Conservation (phyloP, 257 asterid species). For the Fraxinus anomala region DNA sequence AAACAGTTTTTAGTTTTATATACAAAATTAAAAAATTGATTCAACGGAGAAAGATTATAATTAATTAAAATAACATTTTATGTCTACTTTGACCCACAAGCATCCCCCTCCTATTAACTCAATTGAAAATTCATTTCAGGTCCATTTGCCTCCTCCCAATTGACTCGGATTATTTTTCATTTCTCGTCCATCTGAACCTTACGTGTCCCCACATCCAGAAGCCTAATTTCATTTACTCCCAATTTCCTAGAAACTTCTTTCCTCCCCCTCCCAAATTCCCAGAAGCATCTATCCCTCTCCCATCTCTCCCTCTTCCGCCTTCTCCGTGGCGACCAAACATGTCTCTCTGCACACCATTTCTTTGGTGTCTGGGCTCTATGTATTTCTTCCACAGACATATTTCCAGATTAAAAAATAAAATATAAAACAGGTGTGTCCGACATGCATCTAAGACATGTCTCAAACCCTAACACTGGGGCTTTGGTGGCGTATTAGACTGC, state of each 20-base stretch:
- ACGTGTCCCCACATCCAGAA: too few species aligned
- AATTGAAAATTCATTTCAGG: too few species aligned
- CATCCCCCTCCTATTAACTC: too few species aligned
- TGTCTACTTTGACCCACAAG: too few species aligned
- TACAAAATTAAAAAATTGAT: too few species aligned
- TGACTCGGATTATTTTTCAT: too few species aligned
- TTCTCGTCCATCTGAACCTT: too few species aligned
- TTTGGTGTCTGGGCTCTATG: background rate
- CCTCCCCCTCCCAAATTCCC: background rate
- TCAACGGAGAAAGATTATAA: too few species aligned
- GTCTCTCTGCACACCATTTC: background rate
- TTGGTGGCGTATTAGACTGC: background rate
- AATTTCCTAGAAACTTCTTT: background rate
- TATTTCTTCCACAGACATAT: background rate
- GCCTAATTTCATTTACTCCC: background rate
- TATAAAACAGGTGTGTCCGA: background rate
- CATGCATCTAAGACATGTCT: background rate
- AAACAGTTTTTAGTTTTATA: too few species aligned
- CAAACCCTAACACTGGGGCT: background rate
- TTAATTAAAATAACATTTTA: too few species aligned
- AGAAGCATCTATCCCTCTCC: background rate
- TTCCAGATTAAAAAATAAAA: background rate
- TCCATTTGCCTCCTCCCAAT: too few species aligned
- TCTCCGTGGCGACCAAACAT: background rate
- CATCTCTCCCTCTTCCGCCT: background rate